Evolutionary conservation across 2,329 filamentous ascomycete genomes (phyloP), one percentile per base, ranked within the genome.

Genomic region (Pyricularia grisea): DNA sequence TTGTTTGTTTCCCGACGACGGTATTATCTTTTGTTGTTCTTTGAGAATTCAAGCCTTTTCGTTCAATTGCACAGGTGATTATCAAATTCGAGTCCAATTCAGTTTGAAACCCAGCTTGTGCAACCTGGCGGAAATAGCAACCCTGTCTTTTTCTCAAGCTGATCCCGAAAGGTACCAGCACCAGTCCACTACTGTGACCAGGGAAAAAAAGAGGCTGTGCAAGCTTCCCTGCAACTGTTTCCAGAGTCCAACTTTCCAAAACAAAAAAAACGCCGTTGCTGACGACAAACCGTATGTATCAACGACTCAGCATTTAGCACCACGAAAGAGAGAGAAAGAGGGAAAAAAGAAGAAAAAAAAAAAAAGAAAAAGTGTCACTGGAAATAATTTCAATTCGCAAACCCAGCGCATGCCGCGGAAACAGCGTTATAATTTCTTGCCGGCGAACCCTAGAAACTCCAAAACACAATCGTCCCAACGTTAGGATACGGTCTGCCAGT

Each of bases 161-260:
- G 60, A 30, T 27, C 14, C 60, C 2, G 30, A 28, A 63, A 63
- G 25, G 25, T 28, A 63, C 14, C 60, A 28, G 25, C 20, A 61
- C 25, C 0, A 25, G 23, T 61, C 58, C 58, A 60, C 25, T 42
- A 31, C 67, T 58, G 28, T 31, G 30, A 72, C 71, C 71, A 71
- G 71, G 27, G 12, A n/a, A 63, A 70, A 74, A 73, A 74, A 71
- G 73, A 74, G 74, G 74, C 73, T 75, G 74, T 74, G 74, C 74
- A 55, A 67, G 60, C 60, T 63, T 63, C 60, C 25, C 20, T 63
- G 60, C 60, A 63, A 63, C 60, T 27, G 60, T 28, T 27, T 2
- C 14, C 60, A 28, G 25, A 27, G 23, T 63, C 27, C 60, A 63
- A 63, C 60, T 61, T 25, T 27, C 23, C 58, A 63, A 63, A 28